Conservation (phyloP, 202 grass and related monocot species). For the Dendrocalamus latiflorus region DNA sequence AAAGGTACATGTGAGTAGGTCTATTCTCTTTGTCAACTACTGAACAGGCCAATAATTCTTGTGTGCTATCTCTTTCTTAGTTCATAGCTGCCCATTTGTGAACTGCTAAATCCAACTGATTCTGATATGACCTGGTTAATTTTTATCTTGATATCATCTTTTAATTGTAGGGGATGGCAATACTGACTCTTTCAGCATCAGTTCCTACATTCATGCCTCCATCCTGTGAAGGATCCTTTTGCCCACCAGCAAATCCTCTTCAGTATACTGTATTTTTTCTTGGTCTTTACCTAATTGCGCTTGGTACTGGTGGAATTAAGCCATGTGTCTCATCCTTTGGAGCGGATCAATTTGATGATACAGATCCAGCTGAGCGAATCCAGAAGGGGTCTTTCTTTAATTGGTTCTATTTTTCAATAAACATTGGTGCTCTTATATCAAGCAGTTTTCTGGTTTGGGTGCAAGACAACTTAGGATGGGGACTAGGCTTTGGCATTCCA, state of each 20-base stretch:
- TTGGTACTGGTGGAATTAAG: too few relatives aligned
- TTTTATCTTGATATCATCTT: slow-evolving; percentile 25
- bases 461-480: slow-evolving; percentile 88
- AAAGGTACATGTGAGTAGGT: background rate
- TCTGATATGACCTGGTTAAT: background rate
- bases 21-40: background rate
- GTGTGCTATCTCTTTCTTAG: background rate
- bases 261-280: slow-evolving; percentile 78
- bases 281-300: slow-evolving; percentile 86
- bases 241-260: slow-evolving; percentile 54
- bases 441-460: too few relatives aligned
- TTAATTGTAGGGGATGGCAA: slow-evolving; percentile 65
- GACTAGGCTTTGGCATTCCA: slow-evolving; percentile 75
- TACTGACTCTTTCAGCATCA: slow-evolving; percentile 77
- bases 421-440: too few relatives aligned
- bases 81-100: background rate
- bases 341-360: too few relatives aligned
- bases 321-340: too few relatives aligned
- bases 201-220: slow-evolving; percentile 67
- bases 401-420: too few relatives aligned
- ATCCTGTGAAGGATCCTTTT: slow-evolving; percentile 63
- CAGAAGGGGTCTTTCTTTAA: too few relatives aligned
- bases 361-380: too few relatives aligned
- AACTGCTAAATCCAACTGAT: background rate
- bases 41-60: background rate